Base-by-base conservation (phyloP, 1,139 yeast genomes). In the Debaryomycetaceae sp. region DNA sequence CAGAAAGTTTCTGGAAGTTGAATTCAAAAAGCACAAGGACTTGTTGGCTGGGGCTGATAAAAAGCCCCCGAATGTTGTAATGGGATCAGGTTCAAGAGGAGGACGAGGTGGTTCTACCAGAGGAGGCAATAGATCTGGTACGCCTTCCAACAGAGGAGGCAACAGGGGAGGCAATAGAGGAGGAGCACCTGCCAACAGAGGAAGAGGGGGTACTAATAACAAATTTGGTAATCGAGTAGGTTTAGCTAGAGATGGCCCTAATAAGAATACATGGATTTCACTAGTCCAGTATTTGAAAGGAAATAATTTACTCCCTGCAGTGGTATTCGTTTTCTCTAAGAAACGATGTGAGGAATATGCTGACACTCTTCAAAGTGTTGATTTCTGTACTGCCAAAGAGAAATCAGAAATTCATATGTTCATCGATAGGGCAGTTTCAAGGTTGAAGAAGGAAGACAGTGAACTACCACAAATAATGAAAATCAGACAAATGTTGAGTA, bases 291-390 rank as follows among this genome's bases (percentile, higher is more conserved):
- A 78, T 53, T 68, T 93, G 54, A 81, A 82, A 52, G 76, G 78
- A 40, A 73, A 85, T 41, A 81, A 80, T 41, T 67, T 93, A 23
- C 69, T 91, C 23, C 99, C 99, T 1, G 97, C 89, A 5, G 99
- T 93, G 14, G 72, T 88, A 9, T 93, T 93, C 60, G 98, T 95
- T 1, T 93, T 95, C 58, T 89, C 97, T 33, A 89, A 93, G 59
- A 90, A 90, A 60, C 78, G 88, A 54, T 90, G 97, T 66, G 98
- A 91, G 62, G 95, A 88, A 53, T 91, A 87, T 63, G 98, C 97
- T 0, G 87, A 83, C 51, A 80, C 89, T 45, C 67, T 93, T 44
- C 70, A 77, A 11, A 80, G 90, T 36, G 70, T 88, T 39, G 95
- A 90, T 58, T 88, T 89, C 61, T 87, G 95, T 59, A 84, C 77